Evolutionary conservation across 768 basidiomycete species (phyloP).

Genomic region (Hericium coralloides): DNA sequence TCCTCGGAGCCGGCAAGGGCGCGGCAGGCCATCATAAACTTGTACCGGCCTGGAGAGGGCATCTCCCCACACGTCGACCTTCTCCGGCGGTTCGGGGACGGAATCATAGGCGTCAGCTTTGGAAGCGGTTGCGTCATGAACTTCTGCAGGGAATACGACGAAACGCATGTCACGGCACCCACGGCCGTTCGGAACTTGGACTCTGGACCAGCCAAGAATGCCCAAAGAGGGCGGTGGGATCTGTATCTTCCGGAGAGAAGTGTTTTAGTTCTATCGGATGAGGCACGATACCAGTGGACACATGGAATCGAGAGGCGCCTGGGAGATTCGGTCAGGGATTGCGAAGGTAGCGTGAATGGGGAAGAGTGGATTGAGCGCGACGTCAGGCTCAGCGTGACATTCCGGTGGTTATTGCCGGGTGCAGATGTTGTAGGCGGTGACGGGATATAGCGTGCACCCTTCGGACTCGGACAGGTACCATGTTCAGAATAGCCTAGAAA

Average conservation of each 20-base stretch:
- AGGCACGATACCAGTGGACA: constrained; percentile 79
- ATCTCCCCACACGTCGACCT: constrained; percentile 87
- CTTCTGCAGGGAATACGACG: constrained; percentile 29
- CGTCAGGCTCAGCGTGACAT: constrained; percentile 71
- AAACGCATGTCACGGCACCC: too few species aligned
- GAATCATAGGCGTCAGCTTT: constrained; percentile 83
- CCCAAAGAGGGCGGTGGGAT: constrained; percentile 22
- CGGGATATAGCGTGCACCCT: background rate
- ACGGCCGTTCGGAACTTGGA: background rate
- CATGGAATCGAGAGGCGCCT: constrained; percentile 72
- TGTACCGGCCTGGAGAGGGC: constrained; percentile 84
- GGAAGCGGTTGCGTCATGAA: constrained; percentile 76
- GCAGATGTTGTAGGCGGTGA: constrained; percentile 58
- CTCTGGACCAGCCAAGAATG: background rate
- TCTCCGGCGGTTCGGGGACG: constrained; percentile 75
- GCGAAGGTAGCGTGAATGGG: constrained; percentile 9
- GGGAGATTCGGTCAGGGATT: constrained; percentile 48
- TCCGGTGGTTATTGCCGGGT: constrained; percentile 78
- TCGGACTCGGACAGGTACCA: background rate
- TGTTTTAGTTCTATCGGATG: constrained; percentile 67
- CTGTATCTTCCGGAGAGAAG: constrained; percentile 72
- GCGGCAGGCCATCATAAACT: constrained; percentile 83
- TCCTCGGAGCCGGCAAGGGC: constrained; percentile 32
- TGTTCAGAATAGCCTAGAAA: background rate
- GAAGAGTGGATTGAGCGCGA: constrained; percentile 39